Evolutionary conservation across 1,284 basidiomycete species (phyloP).

Genomic region (Omphalotus olearius): DNA sequence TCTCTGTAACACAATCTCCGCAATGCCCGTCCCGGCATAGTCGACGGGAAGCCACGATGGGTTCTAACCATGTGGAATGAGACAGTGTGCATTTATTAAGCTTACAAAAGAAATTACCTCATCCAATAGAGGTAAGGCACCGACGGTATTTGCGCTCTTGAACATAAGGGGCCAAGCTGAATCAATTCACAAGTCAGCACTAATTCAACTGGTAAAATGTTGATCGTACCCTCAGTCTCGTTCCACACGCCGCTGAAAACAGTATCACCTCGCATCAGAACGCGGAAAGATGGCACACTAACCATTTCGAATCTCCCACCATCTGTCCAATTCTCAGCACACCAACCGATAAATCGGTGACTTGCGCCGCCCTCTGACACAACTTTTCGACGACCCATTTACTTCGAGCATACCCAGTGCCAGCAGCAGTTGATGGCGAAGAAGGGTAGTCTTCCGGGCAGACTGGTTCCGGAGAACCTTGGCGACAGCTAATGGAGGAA

Average conservation of each 20-base stretch:
- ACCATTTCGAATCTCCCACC: slow-evolving; percentile 41
- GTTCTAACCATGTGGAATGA: slow-evolving; percentile 19
- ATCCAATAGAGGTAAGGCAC: slow-evolving; percentile 39
- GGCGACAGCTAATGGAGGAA: slow-evolving; percentile 45
- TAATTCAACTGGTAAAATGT: slow-evolving; percentile 19
- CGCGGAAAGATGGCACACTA: neutral
- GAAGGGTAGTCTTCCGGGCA: slow-evolving; percentile 35
- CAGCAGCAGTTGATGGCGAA: slow-evolving; percentile 33
- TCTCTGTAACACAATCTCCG: slow-evolving; percentile 37
- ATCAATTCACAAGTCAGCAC: neutral
- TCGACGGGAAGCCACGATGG: slow-evolving; percentile 59
- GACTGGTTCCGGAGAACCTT: slow-evolving; percentile 23
- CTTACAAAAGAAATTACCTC: slow-evolving; percentile 28
- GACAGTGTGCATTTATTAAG: neutral
- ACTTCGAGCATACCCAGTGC: slow-evolving; percentile 51
- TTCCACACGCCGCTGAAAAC: slow-evolving; percentile 51
- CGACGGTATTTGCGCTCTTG: slow-evolving; percentile 34
- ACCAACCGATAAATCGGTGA: slow-evolving; percentile 29
- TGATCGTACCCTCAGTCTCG: slow-evolving; percentile 48
- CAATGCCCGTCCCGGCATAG: slow-evolving; percentile 45
- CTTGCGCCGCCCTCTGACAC: slow-evolving; percentile 34
- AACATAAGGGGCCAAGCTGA: slow-evolving; percentile 25
- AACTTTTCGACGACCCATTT: slow-evolving; percentile 66
- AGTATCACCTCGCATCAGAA: neutral
- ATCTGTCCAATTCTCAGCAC: slow-evolving; percentile 49